Base-by-base conservation (phyloP, 148 eudicot genomes). In the Vaccinium vitisidaea region DNA sequence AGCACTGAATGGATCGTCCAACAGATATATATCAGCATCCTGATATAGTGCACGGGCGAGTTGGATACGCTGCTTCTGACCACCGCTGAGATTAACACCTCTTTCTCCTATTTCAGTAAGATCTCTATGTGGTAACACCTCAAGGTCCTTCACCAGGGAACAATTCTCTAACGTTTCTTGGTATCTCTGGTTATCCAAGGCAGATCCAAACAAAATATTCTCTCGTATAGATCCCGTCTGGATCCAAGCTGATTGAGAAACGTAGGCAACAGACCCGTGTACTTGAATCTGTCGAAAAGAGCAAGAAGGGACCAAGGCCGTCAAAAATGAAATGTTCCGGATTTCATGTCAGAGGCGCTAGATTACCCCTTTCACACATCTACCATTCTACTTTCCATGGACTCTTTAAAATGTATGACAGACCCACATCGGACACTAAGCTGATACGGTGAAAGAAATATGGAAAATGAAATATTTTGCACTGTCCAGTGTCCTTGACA, bases 1-100 rank as follows among this genome's bases (percentile, higher is more conserved):
- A 58, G 99, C 99, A 80, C 99, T 96, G 85, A 96, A 96, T 30
- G 99, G 99, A 86, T 94, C 99, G 79, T 96, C 99, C 90, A 96
- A 82, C 61, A 96, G 95, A 90, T 94, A 96, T 61, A 94, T 88
- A 80, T 94, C 98, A 49, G 99, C 97, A 85, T 96, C 86, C 84
- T 92, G 93, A 80, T 96, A 96, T 32, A 96, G 86, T 27, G 99
- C 99, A 74, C 98, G 97, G 82, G 99, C 99, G 77, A 96, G 99
- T 84, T 96, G 99, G 75, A 96, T 92, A 25, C 99, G 83, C 77
- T 94, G 99, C 89, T 96, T 96, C 81, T 96, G 98, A n/a, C 98
- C 98, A 83, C 98, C 98, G 63, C 98, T 96, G 46, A 96, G 93
- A 85, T 93, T 96, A 73, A 96, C 96, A 80, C 98, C 98, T 89